phyloP scores from a whole-genome alignment of 345 rosid species.

The Hibiscus mutabilis region DNA sequence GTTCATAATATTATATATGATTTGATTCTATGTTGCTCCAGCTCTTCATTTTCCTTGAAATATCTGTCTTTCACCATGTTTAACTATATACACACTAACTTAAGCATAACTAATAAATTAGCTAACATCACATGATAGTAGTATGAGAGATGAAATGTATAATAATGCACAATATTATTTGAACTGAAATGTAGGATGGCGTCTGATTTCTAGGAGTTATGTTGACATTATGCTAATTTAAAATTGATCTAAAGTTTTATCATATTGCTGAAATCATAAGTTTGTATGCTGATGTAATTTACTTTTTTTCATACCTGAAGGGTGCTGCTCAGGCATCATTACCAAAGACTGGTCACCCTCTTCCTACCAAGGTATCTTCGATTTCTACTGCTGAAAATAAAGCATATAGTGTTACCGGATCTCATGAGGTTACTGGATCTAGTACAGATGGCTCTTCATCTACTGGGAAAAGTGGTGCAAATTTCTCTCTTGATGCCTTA shows the following conservation, averaged over 20 bases:
- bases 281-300: neutral
- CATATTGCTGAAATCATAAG: neutral
- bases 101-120: neutral
- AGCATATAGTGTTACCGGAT: constrained; percentile 95
- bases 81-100: neutral
- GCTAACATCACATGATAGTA: neutral
- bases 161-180: neutral
- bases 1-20: neutral
- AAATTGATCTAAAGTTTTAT: neutral
- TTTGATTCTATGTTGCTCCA: too few relatives aligned
- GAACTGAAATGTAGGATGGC: neutral
- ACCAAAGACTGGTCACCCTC: constrained; percentile 28
- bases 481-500: constrained; percentile 75
- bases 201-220: neutral
- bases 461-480: constrained; percentile 79
- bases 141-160: neutral
- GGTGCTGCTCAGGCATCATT: constrained; percentile 38
- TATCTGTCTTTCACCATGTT: neutral
- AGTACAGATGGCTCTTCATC: constrained; percentile 96
- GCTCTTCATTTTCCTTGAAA: too few relatives aligned
- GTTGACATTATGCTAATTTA: neutral
- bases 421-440: constrained; percentile 99
- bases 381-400: constrained; percentile 95
- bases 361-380: constrained; percentile 89
- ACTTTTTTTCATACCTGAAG: constrained; percentile 26